phyloP scores from a whole-genome alignment of 2,329 filamentous ascomycete species.

The Alternaria consortialis region DNA sequence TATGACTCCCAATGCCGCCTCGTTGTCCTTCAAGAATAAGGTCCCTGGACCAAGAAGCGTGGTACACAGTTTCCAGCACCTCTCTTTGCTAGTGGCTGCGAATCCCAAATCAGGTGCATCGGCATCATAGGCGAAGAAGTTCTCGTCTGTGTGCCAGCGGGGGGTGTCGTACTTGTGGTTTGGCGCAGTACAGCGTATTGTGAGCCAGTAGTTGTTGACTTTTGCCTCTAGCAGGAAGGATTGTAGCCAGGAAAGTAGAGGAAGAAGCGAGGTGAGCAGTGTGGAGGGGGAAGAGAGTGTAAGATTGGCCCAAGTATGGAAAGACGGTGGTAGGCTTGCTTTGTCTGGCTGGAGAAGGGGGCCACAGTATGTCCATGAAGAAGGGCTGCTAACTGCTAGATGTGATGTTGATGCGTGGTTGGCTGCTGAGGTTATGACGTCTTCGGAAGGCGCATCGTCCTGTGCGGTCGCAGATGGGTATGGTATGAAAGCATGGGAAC shows the following conservation, averaged over 20 bases:
- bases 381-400: too few relatives aligned
- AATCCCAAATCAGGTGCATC: slow-evolving; percentile 2
- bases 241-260: not conserved
- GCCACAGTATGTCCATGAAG: too few relatives aligned
- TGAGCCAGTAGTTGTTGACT: slow-evolving; percentile 58
- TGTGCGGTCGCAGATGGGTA: too few relatives aligned
- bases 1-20: not conserved
- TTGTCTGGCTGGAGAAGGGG: too few relatives aligned
- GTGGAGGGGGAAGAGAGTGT: too few relatives aligned
- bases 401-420: too few relatives aligned
- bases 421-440: too few relatives aligned
- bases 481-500: not conserved
- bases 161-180: slow-evolving; percentile 57
- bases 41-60: slow-evolving; percentile 29
- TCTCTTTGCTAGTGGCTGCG: not conserved
- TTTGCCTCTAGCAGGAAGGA: not conserved
- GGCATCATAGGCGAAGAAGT: slow-evolving; percentile 52
- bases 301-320: too few relatives aligned
- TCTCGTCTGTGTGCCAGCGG: slow-evolving; percentile 62
- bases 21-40: not conserved
- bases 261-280: not conserved
- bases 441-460: too few relatives aligned
- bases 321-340: too few relatives aligned
- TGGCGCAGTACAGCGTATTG: slow-evolving; percentile 57
- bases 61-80: slow-evolving; percentile 60